Percentiles rank a stretch among this genome's conserved stretches.
Conservation (phyloP, 2,329 filamentous ascomycete genomes). For the Trichoderma sp. region DNA sequence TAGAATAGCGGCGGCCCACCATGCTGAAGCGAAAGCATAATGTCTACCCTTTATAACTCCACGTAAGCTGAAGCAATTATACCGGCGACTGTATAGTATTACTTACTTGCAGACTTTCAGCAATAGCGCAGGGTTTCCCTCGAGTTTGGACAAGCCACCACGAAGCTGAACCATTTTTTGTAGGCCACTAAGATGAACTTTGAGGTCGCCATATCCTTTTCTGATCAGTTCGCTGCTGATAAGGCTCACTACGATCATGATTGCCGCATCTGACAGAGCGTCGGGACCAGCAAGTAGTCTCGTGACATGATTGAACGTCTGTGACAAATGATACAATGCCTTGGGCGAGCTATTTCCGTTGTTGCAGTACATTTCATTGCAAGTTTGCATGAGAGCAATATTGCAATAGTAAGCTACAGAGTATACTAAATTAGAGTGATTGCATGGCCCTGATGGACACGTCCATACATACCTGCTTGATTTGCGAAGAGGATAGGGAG, state of each 20-base stretch:
- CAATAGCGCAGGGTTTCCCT: slow-evolving; percentile 29
- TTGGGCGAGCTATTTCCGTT: slow-evolving; percentile 26
- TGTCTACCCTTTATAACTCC: slow-evolving; percentile 22
- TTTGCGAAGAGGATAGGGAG: slow-evolving; percentile 29
- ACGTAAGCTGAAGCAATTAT: not conserved
- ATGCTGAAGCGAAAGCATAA: slow-evolving; percentile 28
- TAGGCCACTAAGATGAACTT: slow-evolving; percentile 32
- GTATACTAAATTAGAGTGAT: not conserved
- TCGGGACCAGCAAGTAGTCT: slow-evolving; percentile 32
- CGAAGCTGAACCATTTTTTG: slow-evolving; percentile 32
- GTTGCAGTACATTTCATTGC: slow-evolving; percentile 32
- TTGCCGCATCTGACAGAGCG: slow-evolving; percentile 36
- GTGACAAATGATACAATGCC: slow-evolving; percentile 34
- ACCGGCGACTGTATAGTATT: not conserved
- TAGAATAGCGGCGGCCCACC: slow-evolving; percentile 29
- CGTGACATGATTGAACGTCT: slow-evolving; percentile 34
- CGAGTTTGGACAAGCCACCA: slow-evolving; percentile 33
- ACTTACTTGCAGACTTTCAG: slow-evolving; percentile 37
- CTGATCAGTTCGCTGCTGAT: slow-evolving; percentile 36
- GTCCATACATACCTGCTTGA: slow-evolving; percentile 25
- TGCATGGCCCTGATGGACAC: not conserved
- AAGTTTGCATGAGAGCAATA: slow-evolving; percentile 34
- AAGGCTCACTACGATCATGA: slow-evolving; percentile 37
- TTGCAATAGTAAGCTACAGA: slow-evolving; percentile 30
- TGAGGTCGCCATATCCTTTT: slow-evolving; percentile 22